A percentile compares a stretch with the other conserved stretches of the same genome.
Conservation (phyloP, 2,329 filamentous ascomycete genomes). For the Atkinsonella hypoxylon region DNA sequence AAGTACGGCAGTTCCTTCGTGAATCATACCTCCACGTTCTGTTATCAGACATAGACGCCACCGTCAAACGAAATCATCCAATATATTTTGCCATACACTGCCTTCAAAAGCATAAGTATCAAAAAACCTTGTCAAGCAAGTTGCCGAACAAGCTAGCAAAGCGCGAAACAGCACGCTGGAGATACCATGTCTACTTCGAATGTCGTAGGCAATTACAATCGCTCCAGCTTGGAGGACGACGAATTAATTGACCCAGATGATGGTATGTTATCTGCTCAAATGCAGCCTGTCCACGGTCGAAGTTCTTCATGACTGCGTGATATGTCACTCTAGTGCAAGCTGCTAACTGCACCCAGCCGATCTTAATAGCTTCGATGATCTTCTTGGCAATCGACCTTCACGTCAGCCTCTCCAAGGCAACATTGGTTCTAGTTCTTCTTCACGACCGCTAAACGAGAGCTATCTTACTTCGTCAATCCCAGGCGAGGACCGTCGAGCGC, state of each 20-base stretch:
- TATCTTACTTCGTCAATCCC: constrained; percentile 84
- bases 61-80: too few relatives aligned
- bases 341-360: constrained; percentile 42
- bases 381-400: constrained; percentile 55
- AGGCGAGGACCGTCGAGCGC: constrained; percentile 82
- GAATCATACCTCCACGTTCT: too few relatives aligned
- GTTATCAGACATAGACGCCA: too few relatives aligned
- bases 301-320: background rate
- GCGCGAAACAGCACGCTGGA: background rate
- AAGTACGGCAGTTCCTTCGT: too few relatives aligned
- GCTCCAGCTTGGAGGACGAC: constrained; percentile 50
- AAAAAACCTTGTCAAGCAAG: background rate
- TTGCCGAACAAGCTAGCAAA: background rate
- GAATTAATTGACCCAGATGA: constrained; percentile 72
- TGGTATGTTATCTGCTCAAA: constrained; percentile 34
- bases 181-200: constrained; percentile 33
- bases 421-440: constrained; percentile 53
- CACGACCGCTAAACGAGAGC: constrained; percentile 52
- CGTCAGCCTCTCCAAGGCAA: constrained; percentile 74
- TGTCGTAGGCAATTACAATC: constrained; percentile 45
- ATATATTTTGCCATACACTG: too few relatives aligned
- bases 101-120: too few relatives aligned
- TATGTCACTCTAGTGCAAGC: background rate
- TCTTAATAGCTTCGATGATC: constrained; percentile 88
- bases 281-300: background rate